Evolutionary conservation across 331 rosid species (phyloP).

Genomic region (Dryas integrifolia): DNA sequence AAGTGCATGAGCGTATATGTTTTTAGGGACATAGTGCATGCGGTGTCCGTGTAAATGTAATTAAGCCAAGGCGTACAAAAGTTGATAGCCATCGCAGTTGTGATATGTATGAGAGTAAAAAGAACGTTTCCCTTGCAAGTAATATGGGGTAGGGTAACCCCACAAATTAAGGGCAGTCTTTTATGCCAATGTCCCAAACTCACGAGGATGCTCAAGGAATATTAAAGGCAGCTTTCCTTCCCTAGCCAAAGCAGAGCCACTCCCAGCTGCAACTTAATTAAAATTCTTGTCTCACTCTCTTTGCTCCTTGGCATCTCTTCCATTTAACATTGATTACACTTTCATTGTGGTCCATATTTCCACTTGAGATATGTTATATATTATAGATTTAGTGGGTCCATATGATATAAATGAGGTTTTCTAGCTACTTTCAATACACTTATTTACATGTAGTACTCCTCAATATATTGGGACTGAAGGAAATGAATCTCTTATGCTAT

Average conservation of each 20-base stretch:
- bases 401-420: background rate
- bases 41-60: background rate
- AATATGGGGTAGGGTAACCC: background rate
- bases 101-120: background rate
- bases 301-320: background rate
- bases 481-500: background rate
- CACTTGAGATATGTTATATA: background rate
- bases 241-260: background rate
- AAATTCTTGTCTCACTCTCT: conserved; percentile 10
- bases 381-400: background rate
- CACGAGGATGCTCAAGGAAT: conserved; percentile 16
- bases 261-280: background rate
- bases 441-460: background rate
- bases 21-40: background rate
- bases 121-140: conserved; percentile 11
- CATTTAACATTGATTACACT: background rate
- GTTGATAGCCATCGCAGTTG: background rate
- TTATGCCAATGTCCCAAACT: conserved; percentile 14
- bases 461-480: no score
- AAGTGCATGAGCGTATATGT: no score
- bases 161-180: conserved; percentile 10
- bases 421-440: background rate
- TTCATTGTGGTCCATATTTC: conserved; percentile 7
- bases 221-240: conserved; percentile 12
- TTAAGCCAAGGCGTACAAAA: background rate